phyloP scores from a whole-genome alignment of 2,329 filamentous ascomycete genomes.

The Bipolaris cookei region DNA sequence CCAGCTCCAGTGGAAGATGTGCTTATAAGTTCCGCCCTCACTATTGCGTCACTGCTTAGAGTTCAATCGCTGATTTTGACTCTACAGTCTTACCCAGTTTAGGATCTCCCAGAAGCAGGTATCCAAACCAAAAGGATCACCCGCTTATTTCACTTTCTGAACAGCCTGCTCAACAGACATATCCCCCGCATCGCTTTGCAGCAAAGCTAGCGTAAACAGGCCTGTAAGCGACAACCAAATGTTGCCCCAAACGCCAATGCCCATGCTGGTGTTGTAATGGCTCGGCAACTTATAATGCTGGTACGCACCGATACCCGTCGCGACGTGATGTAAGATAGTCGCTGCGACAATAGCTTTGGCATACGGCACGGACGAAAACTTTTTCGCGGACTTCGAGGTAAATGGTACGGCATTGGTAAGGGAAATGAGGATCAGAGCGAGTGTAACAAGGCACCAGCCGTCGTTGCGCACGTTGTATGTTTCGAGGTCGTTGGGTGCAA shows the following conservation, averaged over 20 bases:
- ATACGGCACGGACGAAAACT: conserved; percentile 17
- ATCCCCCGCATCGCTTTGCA: conserved; percentile 18
- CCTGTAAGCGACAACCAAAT: conserved; percentile 33
- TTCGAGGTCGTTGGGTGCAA: conserved; percentile 33
- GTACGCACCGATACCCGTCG: conserved; percentile 31
- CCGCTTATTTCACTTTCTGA: conserved; percentile 19
- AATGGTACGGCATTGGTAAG: conserved; percentile 32
- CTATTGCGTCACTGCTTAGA: too few species aligned
- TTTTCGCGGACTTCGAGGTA: conserved; percentile 7
- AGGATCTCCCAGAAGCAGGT: neutral
- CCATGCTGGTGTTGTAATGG: conserved; percentile 36
- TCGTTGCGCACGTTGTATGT: conserved; percentile 35
- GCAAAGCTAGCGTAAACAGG: conserved; percentile 18
- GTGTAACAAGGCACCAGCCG: conserved; percentile 37
- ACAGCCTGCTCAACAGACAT: conserved; percentile 15
- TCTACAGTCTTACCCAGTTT: neutral
- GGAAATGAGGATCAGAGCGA: conserved; percentile 31
- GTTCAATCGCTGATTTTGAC: too few species aligned
- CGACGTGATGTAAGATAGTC: conserved; percentile 32
- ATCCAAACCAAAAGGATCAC: neutral
- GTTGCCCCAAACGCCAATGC: conserved; percentile 35
- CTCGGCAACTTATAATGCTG: conserved; percentile 35
- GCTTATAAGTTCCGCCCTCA: too few species aligned
- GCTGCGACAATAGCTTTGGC: conserved; percentile 32
- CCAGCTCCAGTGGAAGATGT: too few species aligned